These are phyloP conservation scores for Metschnikowia hibisci DNA, from an alignment of 805 yeast genomes.

Conservation along the genomic window DNA sequence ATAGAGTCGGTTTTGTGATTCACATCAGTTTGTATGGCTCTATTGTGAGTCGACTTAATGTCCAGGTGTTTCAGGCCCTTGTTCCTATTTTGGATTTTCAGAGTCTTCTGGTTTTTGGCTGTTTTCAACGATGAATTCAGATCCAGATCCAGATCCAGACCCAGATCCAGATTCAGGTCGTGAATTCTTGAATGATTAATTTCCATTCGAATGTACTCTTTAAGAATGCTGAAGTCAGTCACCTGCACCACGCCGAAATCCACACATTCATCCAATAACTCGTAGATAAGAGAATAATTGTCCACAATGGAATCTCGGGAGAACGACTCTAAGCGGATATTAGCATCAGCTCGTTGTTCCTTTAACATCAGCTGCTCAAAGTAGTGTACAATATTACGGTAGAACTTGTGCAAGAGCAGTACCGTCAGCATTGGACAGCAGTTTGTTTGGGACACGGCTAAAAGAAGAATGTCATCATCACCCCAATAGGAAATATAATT, in stretches of 20 bases:
- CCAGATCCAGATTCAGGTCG: conserved; percentile 6
- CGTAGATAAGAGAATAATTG: conserved; percentile 71
- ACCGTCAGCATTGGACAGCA: conserved; percentile 56
- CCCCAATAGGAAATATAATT: conserved; percentile 50
- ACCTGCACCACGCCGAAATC: conserved; percentile 86
- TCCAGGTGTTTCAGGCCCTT: background rate
- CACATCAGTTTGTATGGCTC: conserved; percentile 32
- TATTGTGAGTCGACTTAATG: conserved; percentile 38
- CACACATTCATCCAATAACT: conserved; percentile 83
- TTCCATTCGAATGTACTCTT: conserved; percentile 70
- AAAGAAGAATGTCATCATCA: conserved; percentile 41
- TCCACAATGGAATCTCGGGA: conserved; percentile 55
- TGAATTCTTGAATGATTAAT: conserved; percentile 19
- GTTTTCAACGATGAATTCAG: conserved; percentile 2
- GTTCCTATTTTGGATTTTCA: conserved; percentile 5
- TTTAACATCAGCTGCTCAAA: conserved; percentile 12
- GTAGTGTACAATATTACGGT: conserved; percentile 27
- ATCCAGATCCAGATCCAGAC: conserved; percentile 11
- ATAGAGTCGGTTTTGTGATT: conserved; percentile 28
- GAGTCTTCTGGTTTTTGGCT: conserved; percentile 6
- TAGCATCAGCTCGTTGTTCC: background rate
- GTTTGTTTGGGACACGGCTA: conserved; percentile 44
- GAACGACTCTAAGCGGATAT: background rate
- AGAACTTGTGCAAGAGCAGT: conserved; percentile 47
- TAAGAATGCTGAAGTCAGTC: conserved; percentile 72